Conservation (phyloP, 2,329 filamentous ascomycete species). For the Ustulina deusta region DNA sequence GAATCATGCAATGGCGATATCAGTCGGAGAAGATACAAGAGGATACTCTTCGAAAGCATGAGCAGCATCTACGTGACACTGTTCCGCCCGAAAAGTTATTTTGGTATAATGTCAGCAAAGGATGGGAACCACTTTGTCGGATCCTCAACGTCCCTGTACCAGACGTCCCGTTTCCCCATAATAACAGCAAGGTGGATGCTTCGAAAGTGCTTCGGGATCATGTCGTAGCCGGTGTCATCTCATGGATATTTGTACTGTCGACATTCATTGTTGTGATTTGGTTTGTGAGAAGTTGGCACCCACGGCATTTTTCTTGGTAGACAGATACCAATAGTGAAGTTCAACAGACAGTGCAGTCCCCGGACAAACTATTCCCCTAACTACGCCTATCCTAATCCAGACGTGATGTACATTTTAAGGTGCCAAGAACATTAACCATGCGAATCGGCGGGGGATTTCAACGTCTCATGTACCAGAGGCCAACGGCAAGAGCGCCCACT, state of each 20-base stretch:
- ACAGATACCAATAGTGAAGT: constrained; percentile 22
- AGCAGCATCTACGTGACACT: constrained; percentile 50
- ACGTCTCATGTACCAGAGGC: constrained; percentile 26
- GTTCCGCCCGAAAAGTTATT: constrained; percentile 52
- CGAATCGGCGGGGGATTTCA: constrained; percentile 15
- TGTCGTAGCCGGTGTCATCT: constrained; percentile 45
- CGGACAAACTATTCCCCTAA: neutral
- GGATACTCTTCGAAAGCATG: constrained; percentile 49
- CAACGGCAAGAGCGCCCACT: constrained; percentile 14
- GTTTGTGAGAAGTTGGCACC: constrained; percentile 38
- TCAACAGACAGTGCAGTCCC: neutral
- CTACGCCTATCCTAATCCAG: neutral
- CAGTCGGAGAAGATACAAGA: constrained; percentile 49
- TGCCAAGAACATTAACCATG: neutral
- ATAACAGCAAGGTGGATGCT: constrained; percentile 51
- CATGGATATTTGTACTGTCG: constrained; percentile 49
- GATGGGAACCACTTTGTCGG: constrained; percentile 53
- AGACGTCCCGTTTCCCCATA: constrained; percentile 53
- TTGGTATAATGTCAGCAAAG: constrained; percentile 53
- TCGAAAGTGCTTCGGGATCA: constrained; percentile 47
- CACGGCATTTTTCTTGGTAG: constrained; percentile 28
- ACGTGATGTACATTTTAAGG: neutral
- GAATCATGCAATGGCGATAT: constrained; percentile 50
- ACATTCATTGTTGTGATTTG: constrained; percentile 41
- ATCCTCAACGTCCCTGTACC: constrained; percentile 53